These are phyloP conservation scores for Pholiota molesta DNA, from an alignment of 768 basidiomycete species.

Conservation along the genomic window DNA sequence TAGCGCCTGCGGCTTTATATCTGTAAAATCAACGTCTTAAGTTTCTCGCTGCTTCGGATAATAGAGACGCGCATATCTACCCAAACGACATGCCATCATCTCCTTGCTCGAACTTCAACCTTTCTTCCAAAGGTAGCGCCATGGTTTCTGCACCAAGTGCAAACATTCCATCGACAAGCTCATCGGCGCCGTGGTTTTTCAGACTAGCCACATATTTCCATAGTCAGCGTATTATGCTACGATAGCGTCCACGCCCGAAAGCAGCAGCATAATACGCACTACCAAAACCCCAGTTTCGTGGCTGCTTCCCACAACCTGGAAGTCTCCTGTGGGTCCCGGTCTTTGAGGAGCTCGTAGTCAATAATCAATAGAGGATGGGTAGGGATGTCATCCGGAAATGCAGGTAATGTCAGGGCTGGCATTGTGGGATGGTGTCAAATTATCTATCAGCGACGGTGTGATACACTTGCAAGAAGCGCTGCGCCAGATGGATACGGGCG, in stretches of 20 bases:
- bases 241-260: background rate
- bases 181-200: conserved; percentile 57
- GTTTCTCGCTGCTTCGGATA: background rate
- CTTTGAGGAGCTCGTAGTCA: conserved; percentile 52
- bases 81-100: conserved; percentile 45
- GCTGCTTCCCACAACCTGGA: conserved; percentile 59
- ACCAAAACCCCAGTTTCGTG: conserved; percentile 67
- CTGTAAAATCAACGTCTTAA: conserved; percentile 22
- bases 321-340: conserved; percentile 44
- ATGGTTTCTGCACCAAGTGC: conserved; percentile 58
- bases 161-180: conserved; percentile 54
- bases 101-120: conserved; percentile 61
- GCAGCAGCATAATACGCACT: conserved; percentile 54
- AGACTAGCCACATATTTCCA: conserved; percentile 35
- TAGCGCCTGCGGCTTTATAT: conserved; percentile 67
- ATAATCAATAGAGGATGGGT: conserved; percentile 59
- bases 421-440: conserved; percentile 11
- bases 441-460: background rate
- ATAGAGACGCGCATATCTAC: conserved; percentile 21
- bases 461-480: background rate
- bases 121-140: conserved; percentile 55
- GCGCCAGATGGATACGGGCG: background rate
- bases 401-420: conserved; percentile 28
- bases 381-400: conserved; percentile 55
- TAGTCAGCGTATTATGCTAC: background rate